Base-by-base conservation (phyloP, 257 asterid species). In the Nicotiana sylvestris region DNA sequence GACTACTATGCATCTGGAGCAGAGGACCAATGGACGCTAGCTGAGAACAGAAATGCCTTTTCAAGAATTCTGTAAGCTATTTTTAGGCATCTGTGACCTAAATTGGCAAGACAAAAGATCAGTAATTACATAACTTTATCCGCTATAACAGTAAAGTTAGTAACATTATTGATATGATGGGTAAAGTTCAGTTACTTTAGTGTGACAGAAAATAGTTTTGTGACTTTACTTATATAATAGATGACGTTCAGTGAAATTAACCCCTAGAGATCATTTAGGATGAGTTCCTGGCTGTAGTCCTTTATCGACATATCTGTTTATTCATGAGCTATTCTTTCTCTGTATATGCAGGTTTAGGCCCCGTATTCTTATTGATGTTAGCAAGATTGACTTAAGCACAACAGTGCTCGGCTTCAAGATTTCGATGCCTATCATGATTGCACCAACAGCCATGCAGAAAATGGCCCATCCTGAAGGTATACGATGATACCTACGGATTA, bases 401-500 rank as follows among this genome's bases (percentile, higher is more conserved):
- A 91, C 96, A 35, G 87, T 95, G 27, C 81, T 95, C 82, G 99
- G 98, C 74, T 93, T 90, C 91, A 93, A 95, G 87, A 95, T 95
- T 68, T 93, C 99, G 5, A 93, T 95, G 99, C 99, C 99, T 16
- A 93, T 95, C 93, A 91, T 95, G 99, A 84, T 95, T 81, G 97
- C 99, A 79, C 99, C 99, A 21, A 89, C 97, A 70, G 98, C 99
- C 82, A 58, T 95, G 84, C 99, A 93, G 91, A 95, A 95, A 88
- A 95, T 95, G 99, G 99, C 99, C 87, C 99, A 93, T 84, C 99
- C 99, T 84, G 97, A 95, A 30, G 99, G 99, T 33, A 33, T 33
- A 33, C 37, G 37, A 33, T 33, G 37, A 33, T 33, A 33, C 37
- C 5, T 33, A 33, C 6, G 37, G 37, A 33, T 4, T 33, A 33